Evolutionary conservation across 2,329 filamentous ascomycete species (phyloP), one percentile per base, ranked within the genome.

Genomic region (Cercospora nicotianae): DNA sequence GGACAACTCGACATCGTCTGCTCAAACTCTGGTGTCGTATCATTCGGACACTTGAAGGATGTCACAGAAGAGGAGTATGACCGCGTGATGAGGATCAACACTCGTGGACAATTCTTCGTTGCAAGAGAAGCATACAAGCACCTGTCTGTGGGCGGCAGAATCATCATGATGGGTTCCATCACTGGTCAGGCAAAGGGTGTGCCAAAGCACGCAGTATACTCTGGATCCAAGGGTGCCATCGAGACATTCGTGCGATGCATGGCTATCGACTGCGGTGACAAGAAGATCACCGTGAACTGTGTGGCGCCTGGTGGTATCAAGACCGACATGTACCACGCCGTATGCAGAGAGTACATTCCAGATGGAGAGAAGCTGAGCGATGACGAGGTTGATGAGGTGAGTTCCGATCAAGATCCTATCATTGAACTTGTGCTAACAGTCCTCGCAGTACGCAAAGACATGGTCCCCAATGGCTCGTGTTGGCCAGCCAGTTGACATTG

Each of bases 1-100:
- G 89, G 89, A 79, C 85, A 87, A 78, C 83, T 91, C 75, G 83
- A 91, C 80, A 89, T 91, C 73, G 89, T 89, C 75, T 87, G 87
- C 83, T 90, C 87, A 76, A 91, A 91, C 84, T 87, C 86, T 57
- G 89, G 85, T 72, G 85, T 85, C 64, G 83, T 85, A 39, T 82
- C 81, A 55, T 85, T 85, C 76, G 83, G 83, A 67, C 83, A 85
- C 77, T 77, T 85, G 73, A 83, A 84, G 78, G 83, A 85, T 68
- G 83, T 85, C 57, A 82, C 81, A 57, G 83, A 84, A 77, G 85
- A 85, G 77, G 82, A 85, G 76, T 87, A 83, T 72, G 85, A 88
- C 79, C 83, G 83, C 45, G 86, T 89, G 66, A 87, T 89, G 78
- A 82, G 81, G 76, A 83, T 88, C 77, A 89, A 89, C 82, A 87